Conservation (phyloP, 345 rosid species). For the Arabidopsis thaliana region DNA sequence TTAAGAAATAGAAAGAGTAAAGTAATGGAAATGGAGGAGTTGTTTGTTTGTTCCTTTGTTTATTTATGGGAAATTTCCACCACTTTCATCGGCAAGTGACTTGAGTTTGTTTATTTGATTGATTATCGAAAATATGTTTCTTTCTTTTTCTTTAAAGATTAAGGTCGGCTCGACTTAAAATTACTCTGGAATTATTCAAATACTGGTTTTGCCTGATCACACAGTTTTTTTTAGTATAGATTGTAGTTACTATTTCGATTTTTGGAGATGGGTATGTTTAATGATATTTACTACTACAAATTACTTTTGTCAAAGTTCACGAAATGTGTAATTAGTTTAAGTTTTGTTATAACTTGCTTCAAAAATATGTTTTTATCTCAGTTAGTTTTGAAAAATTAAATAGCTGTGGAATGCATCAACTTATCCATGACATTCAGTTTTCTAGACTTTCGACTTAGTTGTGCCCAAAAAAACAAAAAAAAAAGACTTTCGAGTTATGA, state of each 20-base stretch:
- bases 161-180: not conserved
- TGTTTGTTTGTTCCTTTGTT: not conserved
- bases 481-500: no score
- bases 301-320: not conserved
- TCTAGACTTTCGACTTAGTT: not conserved
- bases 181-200: no score
- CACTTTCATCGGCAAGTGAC: slow-evolving; percentile 24
- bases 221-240: not conserved
- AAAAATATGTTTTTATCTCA: no score
- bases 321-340: not conserved
- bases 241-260: not conserved
- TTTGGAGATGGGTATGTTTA: not conserved
- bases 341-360: not conserved
- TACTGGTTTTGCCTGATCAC: not conserved
- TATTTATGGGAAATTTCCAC: slow-evolving; percentile 16
- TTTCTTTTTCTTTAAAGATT: not conserved
- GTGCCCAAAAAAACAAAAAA: no score
- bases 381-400: no score
- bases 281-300: not conserved
- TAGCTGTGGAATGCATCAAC: not conserved
- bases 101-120: not conserved
- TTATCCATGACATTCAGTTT: not conserved
- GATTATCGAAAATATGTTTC: not conserved
- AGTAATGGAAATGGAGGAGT: not conserved
- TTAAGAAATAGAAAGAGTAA: not conserved